A percentile compares a stretch with the other conserved stretches of the same genome.
Evolutionary conservation across 352 stramenopile genomes (phyloP).

Genomic region (Globisporangium irregulare): DNA sequence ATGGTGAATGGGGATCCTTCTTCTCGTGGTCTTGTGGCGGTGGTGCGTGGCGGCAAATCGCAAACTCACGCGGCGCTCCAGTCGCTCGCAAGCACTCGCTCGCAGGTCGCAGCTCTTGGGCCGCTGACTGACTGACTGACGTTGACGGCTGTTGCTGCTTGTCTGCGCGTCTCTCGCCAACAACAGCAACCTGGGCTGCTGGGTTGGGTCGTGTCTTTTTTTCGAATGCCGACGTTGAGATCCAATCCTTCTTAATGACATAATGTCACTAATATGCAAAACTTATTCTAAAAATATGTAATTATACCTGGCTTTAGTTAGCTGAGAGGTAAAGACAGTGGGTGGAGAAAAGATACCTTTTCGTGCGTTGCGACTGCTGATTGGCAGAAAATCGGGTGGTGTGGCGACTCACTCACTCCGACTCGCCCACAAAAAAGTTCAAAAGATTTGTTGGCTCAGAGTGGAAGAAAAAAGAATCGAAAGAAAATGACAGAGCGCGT

Average conservation of each 20-base stretch:
- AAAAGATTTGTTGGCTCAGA: conserved; percentile 16
- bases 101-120: neutral
- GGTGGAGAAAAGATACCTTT: conserved; percentile 23
- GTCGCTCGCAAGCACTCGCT: neutral
- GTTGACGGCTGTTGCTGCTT: conserved; percentile 13
- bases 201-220: conserved; percentile 10
- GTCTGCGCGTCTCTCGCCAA: conserved; percentile 13
- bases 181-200: neutral
- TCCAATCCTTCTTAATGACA: conserved; percentile 4
- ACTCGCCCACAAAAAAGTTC: too few species aligned
- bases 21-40: conserved; percentile 4
- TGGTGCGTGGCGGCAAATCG: conserved; percentile 16
- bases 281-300: neutral
- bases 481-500: conserved; percentile 16
- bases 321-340: neutral
- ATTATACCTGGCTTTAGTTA: conserved; percentile 13
- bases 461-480: conserved; percentile 23
- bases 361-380: conserved; percentile 11
- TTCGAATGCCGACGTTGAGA: conserved; percentile 15
- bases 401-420: conserved; percentile 1
- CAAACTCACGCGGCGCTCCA: conserved; percentile 9
- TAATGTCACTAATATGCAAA: neutral
- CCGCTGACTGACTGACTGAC: conserved; percentile 5
- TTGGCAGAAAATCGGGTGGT: conserved; percentile 28
- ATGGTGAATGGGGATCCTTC: conserved; percentile 6